Conservation (phyloP, 176 grass and related monocot species). For the Zea luxurians region DNA sequence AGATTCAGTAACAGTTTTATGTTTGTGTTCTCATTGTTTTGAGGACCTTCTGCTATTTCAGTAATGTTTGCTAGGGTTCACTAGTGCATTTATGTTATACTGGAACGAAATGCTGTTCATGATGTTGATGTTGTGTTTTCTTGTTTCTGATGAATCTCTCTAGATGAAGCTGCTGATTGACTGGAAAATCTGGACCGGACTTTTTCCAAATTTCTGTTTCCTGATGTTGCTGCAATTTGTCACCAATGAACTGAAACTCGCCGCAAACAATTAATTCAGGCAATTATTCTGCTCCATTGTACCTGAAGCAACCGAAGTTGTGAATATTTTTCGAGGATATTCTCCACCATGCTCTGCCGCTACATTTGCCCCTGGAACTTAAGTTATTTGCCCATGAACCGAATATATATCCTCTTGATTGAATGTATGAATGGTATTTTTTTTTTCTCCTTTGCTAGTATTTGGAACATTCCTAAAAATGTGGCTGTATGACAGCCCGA, state of each 20-base stretch:
- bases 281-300: slow-evolving; percentile 30
- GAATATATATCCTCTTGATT: slow-evolving; percentile 21
- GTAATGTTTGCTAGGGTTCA: neutral
- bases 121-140: neutral
- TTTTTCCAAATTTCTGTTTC: slow-evolving; percentile 28
- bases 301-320: slow-evolving; percentile 44
- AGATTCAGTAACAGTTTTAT: neutral
- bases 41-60: neutral
- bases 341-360: slow-evolving; percentile 16
- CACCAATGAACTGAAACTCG: slow-evolving; percentile 34
- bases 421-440: slow-evolving; percentile 17
- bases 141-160: slow-evolving; percentile 35
- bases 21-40: neutral
- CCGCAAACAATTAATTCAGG: slow-evolving; percentile 43
- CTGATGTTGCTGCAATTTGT: slow-evolving; percentile 46
- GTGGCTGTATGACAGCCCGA: neutral
- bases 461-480: slow-evolving; percentile 15
- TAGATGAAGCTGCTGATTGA: slow-evolving; percentile 44
- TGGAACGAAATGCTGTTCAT: neutral
- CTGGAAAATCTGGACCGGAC: slow-evolving; percentile 26
- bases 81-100: slow-evolving; percentile 3
- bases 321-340: slow-evolving; percentile 49
- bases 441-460: slow-evolving; percentile 7
- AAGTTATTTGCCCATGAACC: slow-evolving; percentile 6
- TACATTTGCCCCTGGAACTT: slow-evolving; percentile 28